Percentiles rank a stretch among this genome's conserved stretches.
Evolutionary conservation across 768 basidiomycete genomes (phyloP).

Genomic region (Kwoniella dejecticola): DNA sequence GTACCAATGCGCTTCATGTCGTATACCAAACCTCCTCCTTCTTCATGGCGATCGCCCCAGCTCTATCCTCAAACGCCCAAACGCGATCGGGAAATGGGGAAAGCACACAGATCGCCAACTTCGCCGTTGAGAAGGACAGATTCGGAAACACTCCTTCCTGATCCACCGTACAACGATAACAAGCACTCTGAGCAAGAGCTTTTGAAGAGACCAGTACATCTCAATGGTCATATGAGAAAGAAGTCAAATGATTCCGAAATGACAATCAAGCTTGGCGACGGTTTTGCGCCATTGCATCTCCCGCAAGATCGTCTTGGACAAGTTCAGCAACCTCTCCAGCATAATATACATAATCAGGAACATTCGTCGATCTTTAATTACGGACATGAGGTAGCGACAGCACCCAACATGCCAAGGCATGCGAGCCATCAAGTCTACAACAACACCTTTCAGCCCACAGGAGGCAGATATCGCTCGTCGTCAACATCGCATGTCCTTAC

Average conservation of each 20-base stretch:
- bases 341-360: background rate
- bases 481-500: background rate
- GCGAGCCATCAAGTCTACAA: background rate
- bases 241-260: slow-evolving; percentile 16
- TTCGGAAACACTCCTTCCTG: background rate
- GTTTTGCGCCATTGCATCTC: background rate
- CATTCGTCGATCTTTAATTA: background rate
- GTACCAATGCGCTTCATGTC: slow-evolving; percentile 3
- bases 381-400: too few relatives aligned
- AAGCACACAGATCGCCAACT: background rate
- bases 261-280: slow-evolving; percentile 9
- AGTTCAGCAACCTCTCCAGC: background rate
- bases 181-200: background rate
- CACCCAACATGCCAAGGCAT: background rate
- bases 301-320: background rate
- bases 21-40: background rate
- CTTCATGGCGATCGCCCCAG: background rate
- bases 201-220: background rate
- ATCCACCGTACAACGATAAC: background rate
- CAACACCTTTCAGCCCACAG: background rate
- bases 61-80: too few relatives aligned
- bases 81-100: background rate
- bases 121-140: slow-evolving; percentile 7
- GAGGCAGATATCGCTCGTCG: background rate
- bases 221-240: background rate